A percentile compares a stretch with the other conserved stretches of the same genome.
These are phyloP conservation scores for Penicillium atrosanguineum DNA, from an alignment of 495 filamentous ascomycete species.

Conservation along the genomic window DNA sequence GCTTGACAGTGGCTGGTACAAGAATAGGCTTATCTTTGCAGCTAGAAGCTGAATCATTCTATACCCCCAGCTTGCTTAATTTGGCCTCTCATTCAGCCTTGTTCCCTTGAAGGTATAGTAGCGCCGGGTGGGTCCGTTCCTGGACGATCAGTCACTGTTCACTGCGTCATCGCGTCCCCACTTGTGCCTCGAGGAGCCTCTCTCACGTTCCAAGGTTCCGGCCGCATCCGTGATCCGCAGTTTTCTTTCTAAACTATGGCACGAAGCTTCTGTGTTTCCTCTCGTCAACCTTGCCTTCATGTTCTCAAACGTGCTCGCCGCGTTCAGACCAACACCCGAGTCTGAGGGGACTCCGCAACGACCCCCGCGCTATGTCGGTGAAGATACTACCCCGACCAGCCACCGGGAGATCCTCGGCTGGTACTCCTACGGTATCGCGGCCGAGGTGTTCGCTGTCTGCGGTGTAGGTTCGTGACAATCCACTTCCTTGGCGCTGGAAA, in stretches of 20 bases:
- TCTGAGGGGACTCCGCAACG: constrained; percentile 29
- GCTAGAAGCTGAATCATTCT: no score
- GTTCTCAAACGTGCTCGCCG: constrained; percentile 21
- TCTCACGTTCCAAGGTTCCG: not conserved
- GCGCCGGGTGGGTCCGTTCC: not conserved
- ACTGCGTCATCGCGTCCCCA: not conserved
- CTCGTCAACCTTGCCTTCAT: constrained; percentile 7
- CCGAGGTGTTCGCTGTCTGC: constrained; percentile 90
- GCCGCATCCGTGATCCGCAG: not conserved
- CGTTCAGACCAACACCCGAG: constrained; percentile 14
- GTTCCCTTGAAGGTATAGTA: not conserved
- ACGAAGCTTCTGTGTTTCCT: not conserved
- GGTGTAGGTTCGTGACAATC: constrained; percentile 50
- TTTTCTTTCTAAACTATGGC: not conserved
- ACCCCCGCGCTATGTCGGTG: constrained; percentile 61
- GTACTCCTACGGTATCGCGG: constrained; percentile 88
- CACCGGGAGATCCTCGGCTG: constrained; percentile 78
- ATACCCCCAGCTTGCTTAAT: no score
- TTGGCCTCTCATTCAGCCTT: no score
- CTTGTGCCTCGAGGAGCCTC: not conserved
- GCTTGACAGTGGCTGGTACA: no score
- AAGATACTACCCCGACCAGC: constrained; percentile 81
- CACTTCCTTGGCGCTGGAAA: not conserved
- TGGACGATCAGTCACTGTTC: not conserved
- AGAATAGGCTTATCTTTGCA: no score